Percentiles rank a stretch among this genome's conserved stretches.
Conservation (phyloP, 305 asterid genomes). For the Fraxinus paxiana region DNA sequence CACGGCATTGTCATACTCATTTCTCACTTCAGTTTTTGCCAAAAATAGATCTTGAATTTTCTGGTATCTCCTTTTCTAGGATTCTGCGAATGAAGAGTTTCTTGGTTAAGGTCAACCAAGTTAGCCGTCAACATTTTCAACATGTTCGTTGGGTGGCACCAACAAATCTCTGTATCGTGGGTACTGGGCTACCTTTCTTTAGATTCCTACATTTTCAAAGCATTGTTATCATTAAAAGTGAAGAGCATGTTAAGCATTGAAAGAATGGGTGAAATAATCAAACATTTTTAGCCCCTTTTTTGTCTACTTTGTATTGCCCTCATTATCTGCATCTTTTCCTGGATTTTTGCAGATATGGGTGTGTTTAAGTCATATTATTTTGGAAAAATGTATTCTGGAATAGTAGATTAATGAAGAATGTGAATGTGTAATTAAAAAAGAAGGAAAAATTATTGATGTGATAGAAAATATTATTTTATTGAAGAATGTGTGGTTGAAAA, state of each 20-base stretch:
- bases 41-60: constrained; percentile 5
- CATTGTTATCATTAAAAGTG: background rate
- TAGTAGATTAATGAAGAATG: too few species aligned
- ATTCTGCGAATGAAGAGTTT: constrained; percentile 19
- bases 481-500: too few species aligned
- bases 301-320: background rate
- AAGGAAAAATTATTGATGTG: too few species aligned
- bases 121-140: background rate
- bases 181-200: constrained; percentile 7
- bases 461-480: too few species aligned
- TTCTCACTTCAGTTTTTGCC: background rate
- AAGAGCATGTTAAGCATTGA: background rate
- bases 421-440: too few species aligned
- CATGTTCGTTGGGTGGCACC: constrained; percentile 12
- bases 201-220: background rate
- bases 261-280: background rate
- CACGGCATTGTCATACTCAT: background rate
- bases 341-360: background rate
- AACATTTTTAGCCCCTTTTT: background rate
- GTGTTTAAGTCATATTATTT: too few species aligned
- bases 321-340: background rate
- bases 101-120: constrained; percentile 11
- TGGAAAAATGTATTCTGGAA: too few species aligned
- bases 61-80: constrained; percentile 22
- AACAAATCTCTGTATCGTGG: background rate